Evolutionary conservation across 495 filamentous ascomycete genomes (phyloP), one percentile per base, ranked within the genome.

Genomic region (Thozetella sp.): DNA sequence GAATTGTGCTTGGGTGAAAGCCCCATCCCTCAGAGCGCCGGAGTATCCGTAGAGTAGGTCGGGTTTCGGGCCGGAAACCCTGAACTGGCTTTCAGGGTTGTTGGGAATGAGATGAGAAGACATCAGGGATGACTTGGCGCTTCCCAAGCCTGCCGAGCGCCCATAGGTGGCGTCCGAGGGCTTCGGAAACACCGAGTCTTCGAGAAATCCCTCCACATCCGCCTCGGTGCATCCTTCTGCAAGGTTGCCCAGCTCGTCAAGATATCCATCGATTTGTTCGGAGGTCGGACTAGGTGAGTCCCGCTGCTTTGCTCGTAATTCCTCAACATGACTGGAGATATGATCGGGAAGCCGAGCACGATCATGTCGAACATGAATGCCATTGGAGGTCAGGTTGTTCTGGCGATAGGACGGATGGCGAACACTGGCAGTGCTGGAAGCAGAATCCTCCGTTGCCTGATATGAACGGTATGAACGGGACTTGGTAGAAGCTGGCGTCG

Each of bases 401-500:
- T 48, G 24, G 22, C 58, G 62, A 50, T 67, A 67, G 48, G 19
- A 58, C 27, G 53, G 64, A 34, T 67, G 53, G 22, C 63, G 53
- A 51, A 67, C 57, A 50, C 48, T 51, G 43, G 58, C 53, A 40
- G 52, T 37, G 52, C 34, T 56, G 40, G 53, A 26, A 22, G 25
- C 60, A 24, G 52, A 63, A 52, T 61, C 61, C 45, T 23, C 27
- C 26, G 50, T 53, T 57, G 59, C 63, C 45, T n/a, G n/a, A n/a
- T n/a, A n/a, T n/a, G n/a, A n/a, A n/a, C 19, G 27, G 60, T 59
- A 57, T 48, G 61, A 69, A 61, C 53, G 57, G 25, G 62, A 59
- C 59, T 30, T 46, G 54, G 56, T 58, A 58, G 67, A 69, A 66
- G 54, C 64, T 45, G 64, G 61, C 56, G 56, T 65, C 22, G 67